phyloP scores from a whole-genome alignment of 768 basidiomycete genomes.

The Boletus reticuloceps region DNA sequence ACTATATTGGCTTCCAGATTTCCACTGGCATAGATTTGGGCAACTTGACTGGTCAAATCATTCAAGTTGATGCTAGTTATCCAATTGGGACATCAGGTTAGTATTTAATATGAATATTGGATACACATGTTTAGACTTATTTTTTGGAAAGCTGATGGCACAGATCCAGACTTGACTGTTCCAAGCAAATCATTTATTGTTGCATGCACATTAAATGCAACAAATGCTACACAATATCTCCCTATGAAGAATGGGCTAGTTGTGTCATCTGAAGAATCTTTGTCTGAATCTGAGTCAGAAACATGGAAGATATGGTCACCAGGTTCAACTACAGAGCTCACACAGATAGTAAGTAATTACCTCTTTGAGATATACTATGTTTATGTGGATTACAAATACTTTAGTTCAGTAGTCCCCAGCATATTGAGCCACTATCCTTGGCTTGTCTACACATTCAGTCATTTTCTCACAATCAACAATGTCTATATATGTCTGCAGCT shows the following conservation, averaged over 20 bases:
- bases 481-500: not conserved
- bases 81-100: not conserved
- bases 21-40: not conserved
- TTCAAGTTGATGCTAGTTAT: not conserved
- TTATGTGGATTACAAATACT: not conserved
- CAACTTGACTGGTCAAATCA: not conserved
- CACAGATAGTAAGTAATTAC: not conserved
- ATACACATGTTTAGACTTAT: not conserved
- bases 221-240: not conserved
- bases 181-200: not conserved
- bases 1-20: not conserved
- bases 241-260: not conserved
- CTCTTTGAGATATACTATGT: not conserved
- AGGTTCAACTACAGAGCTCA: not conserved
- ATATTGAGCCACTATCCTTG: too few relatives aligned
- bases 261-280: not conserved
- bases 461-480: not conserved
- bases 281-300: not conserved
- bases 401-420: not conserved
- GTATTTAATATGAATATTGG: not conserved
- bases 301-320: slow-evolving; percentile 7
- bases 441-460: not conserved
- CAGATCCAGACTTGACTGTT: not conserved
- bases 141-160: not conserved
- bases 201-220: slow-evolving; percentile 3